These are phyloP conservation scores for Chaetomidium leptoderma DNA, from an alignment of 495 filamentous ascomycete genomes.

Conservation along the genomic window DNA sequence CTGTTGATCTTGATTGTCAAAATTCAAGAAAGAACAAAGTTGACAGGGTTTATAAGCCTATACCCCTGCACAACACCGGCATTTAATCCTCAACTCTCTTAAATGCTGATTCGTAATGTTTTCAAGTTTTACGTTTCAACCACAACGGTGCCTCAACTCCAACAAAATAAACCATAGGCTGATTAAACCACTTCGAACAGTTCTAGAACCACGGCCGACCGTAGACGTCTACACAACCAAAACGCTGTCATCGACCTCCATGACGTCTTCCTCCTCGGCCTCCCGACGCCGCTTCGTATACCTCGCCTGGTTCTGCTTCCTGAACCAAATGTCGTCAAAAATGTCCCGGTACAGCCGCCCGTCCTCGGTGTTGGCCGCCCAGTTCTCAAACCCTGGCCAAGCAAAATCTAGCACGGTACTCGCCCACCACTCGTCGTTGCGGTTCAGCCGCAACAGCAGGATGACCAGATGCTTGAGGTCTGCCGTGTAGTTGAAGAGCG, in stretches of 20 bases:
- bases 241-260: background rate
- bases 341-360: conserved; percentile 28
- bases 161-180: too few species aligned
- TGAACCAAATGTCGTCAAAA: conserved; percentile 28
- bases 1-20: too few species aligned
- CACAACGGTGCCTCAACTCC: too few species aligned
- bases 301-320: conserved; percentile 20
- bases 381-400: conserved; percentile 27
- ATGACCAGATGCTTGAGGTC: conserved; percentile 24
- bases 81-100: too few species aligned
- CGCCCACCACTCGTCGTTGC: conserved; percentile 16
- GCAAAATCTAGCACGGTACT: conserved; percentile 22
- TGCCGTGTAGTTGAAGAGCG: conserved; percentile 23
- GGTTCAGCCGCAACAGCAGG: conserved; percentile 24
- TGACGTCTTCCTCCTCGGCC: background rate
- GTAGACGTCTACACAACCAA: background rate
- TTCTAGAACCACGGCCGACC: too few species aligned
- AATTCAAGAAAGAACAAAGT: too few species aligned
- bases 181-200: too few species aligned
- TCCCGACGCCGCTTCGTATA: conserved; percentile 1
- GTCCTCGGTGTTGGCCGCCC: conserved; percentile 27
- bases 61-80: too few species aligned
- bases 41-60: too few species aligned
- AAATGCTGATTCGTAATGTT: too few species aligned
- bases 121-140: too few species aligned